Evolutionary conservation across 2,329 filamentous ascomycete genomes (phyloP).

Genomic region (Neophaeococcomyces mojaviensis): DNA sequence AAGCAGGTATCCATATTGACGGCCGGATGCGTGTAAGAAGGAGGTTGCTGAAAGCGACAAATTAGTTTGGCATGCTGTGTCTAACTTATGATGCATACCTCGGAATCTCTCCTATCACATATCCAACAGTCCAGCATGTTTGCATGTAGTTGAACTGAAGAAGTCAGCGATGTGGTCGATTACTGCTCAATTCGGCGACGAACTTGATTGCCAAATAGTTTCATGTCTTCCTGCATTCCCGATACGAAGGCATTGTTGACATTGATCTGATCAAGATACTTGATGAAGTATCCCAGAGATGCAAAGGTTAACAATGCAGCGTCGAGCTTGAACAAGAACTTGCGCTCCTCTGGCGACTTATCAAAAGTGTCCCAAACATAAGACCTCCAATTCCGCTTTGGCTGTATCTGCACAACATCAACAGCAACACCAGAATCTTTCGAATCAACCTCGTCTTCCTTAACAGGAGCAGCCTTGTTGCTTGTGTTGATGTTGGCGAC

Average conservation of each 20-base stretch:
- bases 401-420: conserved; percentile 21
- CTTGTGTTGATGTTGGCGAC: no score
- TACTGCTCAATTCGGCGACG: conserved; percentile 29
- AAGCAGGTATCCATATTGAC: conserved; percentile 24
- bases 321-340: conserved; percentile 32
- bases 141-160: conserved; percentile 30
- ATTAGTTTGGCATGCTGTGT: conserved; percentile 28
- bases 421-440: conserved; percentile 1
- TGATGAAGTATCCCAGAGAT: conserved; percentile 32
- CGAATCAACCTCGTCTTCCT: no score
- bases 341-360: conserved; percentile 37
- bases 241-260: conserved; percentile 23
- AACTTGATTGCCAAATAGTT: conserved; percentile 43
- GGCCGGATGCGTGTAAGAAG: conserved; percentile 32
- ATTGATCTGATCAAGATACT: conserved; percentile 17
- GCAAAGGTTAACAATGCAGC: conserved; percentile 35
- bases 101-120: conserved; percentile 34
- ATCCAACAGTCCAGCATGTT: conserved; percentile 34
- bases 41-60: conserved; percentile 22
- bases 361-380: conserved; percentile 49
- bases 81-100: conserved; percentile 42
- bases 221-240: conserved; percentile 41
- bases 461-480: no score
- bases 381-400: conserved; percentile 39
- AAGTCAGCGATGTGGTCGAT: conserved; percentile 30